Evolutionary conservation across 2,329 filamentous ascomycete genomes (phyloP).

Genomic region (Microsporum canis): DNA sequence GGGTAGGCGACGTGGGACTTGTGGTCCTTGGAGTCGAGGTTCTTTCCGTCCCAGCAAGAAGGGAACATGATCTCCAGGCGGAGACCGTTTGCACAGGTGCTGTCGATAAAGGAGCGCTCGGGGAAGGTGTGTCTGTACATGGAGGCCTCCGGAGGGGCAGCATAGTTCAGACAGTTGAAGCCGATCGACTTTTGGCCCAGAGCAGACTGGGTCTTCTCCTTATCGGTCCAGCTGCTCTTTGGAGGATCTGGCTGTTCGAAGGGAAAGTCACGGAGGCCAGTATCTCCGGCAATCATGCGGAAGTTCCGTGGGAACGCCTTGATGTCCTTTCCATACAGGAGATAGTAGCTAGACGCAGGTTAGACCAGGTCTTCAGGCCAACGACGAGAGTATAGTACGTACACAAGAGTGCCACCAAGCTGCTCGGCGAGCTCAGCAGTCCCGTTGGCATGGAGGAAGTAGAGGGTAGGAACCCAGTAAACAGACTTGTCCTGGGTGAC

Average conservation of each 20-base stretch:
- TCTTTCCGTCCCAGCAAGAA: conserved; percentile 73
- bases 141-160: conserved; percentile 52
- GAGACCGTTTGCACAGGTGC: conserved; percentile 68
- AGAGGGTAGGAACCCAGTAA: conserved; percentile 73
- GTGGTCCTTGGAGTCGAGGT: conserved; percentile 44
- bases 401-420: conserved; percentile 76
- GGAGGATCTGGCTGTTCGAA: conserved; percentile 55
- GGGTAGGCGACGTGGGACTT: conserved; percentile 66
- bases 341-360: conserved; percentile 59
- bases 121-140: conserved; percentile 74
- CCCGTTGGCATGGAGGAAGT: conserved; percentile 62
- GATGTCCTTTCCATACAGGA: conserved; percentile 56
- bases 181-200: conserved; percentile 73
- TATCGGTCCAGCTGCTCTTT: conserved; percentile 57
- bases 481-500: conserved; percentile 74
- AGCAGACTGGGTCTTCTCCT: conserved; percentile 56
- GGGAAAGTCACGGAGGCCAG: conserved; percentile 55
- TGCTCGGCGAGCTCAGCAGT: conserved; percentile 58
- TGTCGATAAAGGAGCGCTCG: conserved; percentile 66
- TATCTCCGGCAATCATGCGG: conserved; percentile 70
- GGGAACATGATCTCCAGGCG: conserved; percentile 80
- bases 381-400: conserved; percentile 33
- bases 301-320: conserved; percentile 66
- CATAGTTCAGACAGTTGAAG: conserved; percentile 92
- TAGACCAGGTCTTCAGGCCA: conserved; percentile 5